phyloP scores from a whole-genome alignment of 1,139 yeast genomes.

The Pichia sp. region DNA sequence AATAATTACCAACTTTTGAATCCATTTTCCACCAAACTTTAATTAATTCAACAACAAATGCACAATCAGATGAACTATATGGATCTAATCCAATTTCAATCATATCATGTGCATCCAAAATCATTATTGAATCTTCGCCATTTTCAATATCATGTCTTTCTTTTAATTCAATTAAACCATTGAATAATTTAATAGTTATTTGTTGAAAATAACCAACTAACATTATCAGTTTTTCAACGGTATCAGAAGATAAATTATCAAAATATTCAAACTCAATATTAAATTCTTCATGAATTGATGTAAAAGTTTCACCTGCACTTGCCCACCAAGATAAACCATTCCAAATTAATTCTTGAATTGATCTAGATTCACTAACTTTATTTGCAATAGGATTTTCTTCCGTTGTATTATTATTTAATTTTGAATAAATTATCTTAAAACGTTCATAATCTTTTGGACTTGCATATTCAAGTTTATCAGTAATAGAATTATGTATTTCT shows the following conservation, averaged over 20 bases:
- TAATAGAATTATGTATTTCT: conserved; percentile 11
- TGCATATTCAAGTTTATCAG: conserved; percentile 26
- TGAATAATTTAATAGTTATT: conserved; percentile 37
- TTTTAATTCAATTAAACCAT: conserved; percentile 28
- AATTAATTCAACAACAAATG: conserved; percentile 50
- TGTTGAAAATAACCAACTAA: conserved; percentile 53
- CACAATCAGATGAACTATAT: conserved; percentile 49
- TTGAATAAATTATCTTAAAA: conserved; percentile 30
- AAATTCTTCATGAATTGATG: conserved; percentile 19
- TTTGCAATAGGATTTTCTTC: conserved; percentile 17
- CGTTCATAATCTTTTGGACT: conserved; percentile 34
- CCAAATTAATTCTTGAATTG: conserved; percentile 65
- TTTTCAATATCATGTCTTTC: conserved; percentile 13
- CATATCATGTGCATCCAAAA: conserved; percentile 46
- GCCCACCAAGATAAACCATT: conserved; percentile 81
- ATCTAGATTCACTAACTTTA: conserved; percentile 40
- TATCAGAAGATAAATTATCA: conserved; percentile 24
- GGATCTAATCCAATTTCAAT: conserved; percentile 75
- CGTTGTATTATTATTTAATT: conserved; percentile 21
- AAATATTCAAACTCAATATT: conserved; percentile 22
- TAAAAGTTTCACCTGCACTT: conserved; percentile 54
- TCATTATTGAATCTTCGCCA: conserved; percentile 22
- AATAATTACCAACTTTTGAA: conserved; percentile 31
- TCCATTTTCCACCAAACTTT: conserved; percentile 50
- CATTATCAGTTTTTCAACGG: conserved; percentile 28